Base-by-base conservation (phyloP, 805 yeast genomes). In the Candida boleticola region DNA sequence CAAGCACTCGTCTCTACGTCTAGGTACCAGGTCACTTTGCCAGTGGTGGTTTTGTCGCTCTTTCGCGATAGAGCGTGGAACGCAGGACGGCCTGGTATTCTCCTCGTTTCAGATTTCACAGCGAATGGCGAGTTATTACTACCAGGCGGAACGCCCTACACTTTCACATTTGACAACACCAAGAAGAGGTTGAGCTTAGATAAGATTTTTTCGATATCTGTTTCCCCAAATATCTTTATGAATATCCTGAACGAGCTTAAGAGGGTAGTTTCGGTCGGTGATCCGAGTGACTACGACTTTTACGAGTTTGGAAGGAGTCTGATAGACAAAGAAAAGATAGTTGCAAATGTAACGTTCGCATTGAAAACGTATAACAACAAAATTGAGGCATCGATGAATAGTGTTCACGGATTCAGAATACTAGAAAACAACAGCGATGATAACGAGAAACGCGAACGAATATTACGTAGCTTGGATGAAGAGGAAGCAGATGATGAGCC, bases 61-160 rank as follows among this genome's bases (percentile, higher is more conserved):
- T 47, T 35, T 25, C 41, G 36, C 19, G 44, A 46, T 17, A 13
- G 27, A 4, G 26, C 39, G 2, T 49, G 48, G 48, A 39, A 36
- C 14, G 23, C 31, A n/a, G 29, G 38, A 4, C 44, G 47, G 1
- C 49, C 48, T 18, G 53, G 48, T 11, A 38, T 45, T 17, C 32
- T 49, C 19, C 30, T 45, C 9, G 46, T 45, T 13, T 47, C 53
- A 3, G 53, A 49, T 37, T 49, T 49, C 36, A 46, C 50, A 5
- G 21, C 5, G 16, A 29, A 36, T 19, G 29, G 13, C 9, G 16
- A 38, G 13, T 21, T 38, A 29, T 26, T 47, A 7, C 35, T 47
- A 20, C 41, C 48, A 13, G 37, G 32, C 1, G 44, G 44, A 29
- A 43, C 47, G 3, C 48, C 47, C 4, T 22, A 36, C 30, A 27